Evolutionary conservation across 2,329 filamentous ascomycete genomes (phyloP).

Genomic region (Thermomyces lanuginosus): DNA sequence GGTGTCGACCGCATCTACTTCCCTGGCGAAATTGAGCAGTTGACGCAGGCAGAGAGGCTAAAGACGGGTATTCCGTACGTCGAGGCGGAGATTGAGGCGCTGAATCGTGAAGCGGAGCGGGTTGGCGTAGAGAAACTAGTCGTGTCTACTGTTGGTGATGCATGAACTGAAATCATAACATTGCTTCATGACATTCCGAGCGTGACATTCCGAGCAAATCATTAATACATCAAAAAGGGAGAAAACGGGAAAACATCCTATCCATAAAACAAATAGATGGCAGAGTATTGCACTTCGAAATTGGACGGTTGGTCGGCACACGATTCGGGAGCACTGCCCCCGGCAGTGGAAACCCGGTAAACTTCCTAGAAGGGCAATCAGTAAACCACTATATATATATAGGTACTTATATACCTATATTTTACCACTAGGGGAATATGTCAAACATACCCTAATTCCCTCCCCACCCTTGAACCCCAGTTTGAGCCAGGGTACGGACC

Average conservation of each 20-base stretch:
- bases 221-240: no score
- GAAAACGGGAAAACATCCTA: conserved; percentile 8
- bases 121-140: conserved; percentile 20
- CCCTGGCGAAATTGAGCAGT: conserved; percentile 41
- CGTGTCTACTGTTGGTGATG: no score
- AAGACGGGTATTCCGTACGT: conserved; percentile 34
- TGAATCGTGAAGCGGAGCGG: conserved; percentile 34
- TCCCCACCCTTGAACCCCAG: conserved; percentile 13
- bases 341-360: conserved; percentile 25
- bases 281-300: conserved; percentile 23
- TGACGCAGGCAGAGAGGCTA: conserved; percentile 28
- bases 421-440: no score
- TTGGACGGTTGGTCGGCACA: conserved; percentile 17
- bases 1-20: conserved; percentile 42
- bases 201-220: no score
- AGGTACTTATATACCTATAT: background rate
- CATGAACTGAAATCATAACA: no score
- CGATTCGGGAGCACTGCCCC: conserved; percentile 18
- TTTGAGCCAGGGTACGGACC: conserved; percentile 19
- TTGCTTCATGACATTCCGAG: no score
- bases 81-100: conserved; percentile 30
- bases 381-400: conserved; percentile 1
- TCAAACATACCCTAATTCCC: conserved; percentile 15
- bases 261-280: conserved; percentile 30
- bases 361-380: conserved; percentile 18